A percentile compares a stretch with the other conserved stretches of the same genome.
Evolutionary conservation across 768 basidiomycete genomes (phyloP).

Genomic region (Calocera viscosa): DNA sequence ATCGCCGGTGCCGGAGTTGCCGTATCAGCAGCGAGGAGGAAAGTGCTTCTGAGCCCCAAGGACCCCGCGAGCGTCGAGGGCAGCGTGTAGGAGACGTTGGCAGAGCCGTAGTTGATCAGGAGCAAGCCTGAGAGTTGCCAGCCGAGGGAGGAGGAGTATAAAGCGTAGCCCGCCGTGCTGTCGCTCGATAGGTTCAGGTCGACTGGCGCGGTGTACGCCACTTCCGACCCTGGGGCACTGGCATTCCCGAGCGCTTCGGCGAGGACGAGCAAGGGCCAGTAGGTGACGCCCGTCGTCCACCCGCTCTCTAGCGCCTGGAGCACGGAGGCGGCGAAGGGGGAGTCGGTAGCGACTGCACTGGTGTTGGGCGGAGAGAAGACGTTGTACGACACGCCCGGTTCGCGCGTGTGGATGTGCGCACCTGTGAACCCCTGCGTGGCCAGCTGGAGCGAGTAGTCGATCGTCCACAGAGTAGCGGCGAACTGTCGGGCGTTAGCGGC

Average conservation of each 20-base stretch:
- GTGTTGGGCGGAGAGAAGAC: conserved; percentile 33
- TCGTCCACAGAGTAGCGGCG: conserved; percentile 56
- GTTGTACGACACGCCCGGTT: conserved; percentile 49
- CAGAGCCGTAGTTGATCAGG: conserved; percentile 42
- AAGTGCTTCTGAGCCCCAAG: conserved; percentile 18
- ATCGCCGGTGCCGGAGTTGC: conserved; percentile 41
- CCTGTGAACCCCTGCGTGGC: conserved; percentile 45
- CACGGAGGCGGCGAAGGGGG: not conserved
- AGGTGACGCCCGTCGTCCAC: conserved; percentile 49
- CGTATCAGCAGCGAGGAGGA: conserved; percentile 38
- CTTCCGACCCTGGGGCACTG: conserved; percentile 29
- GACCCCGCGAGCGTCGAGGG: conserved; percentile 36
- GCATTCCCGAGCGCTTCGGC: conserved; percentile 44
- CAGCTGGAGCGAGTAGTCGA: conserved; percentile 54
- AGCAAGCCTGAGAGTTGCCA: conserved; percentile 36
- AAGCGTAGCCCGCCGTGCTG: conserved; percentile 45
- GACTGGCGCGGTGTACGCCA: conserved; percentile 32
- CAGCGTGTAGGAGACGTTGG: conserved; percentile 26
- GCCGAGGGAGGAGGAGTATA: conserved; percentile 34
- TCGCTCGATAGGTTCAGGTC: conserved; percentile 32
- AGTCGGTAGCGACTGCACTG: not conserved
- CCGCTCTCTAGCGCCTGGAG: conserved; percentile 8
- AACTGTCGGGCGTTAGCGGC: conserved; percentile 35
- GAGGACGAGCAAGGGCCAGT: conserved; percentile 51
- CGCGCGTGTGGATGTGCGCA: conserved; percentile 39